Evolutionary conservation across 805 yeast genomes (phyloP), one percentile per base, ranked within the genome.

Genomic region (Pichia eremophila): DNA sequence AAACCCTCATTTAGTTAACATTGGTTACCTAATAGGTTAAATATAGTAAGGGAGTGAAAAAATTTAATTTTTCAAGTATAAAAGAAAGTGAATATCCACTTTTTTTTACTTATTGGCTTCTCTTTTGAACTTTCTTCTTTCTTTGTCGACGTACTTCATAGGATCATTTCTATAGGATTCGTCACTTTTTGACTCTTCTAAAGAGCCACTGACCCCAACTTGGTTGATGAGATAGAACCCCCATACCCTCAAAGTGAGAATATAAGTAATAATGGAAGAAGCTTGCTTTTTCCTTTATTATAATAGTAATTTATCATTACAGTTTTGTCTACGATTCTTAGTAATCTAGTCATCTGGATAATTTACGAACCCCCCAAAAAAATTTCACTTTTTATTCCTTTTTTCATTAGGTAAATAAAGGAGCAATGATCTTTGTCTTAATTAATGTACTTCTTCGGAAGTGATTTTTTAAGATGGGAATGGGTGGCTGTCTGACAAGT

Each of bases 121-220:
- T 29, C 31, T 29, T 29, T 29, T 29, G 31, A 29, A 29, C 12
- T 29, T 72, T 71, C 68, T 72, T 66, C 70, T 70, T 76, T 77
- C 77, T 75, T 73, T 76, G 93, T 83, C 95, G 96, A 87, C 95
- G 95, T 88, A 88, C 95, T 85, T 85, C 95, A 85, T 88, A 86
- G 96, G 96, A 89, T 88, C 96, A 88, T 88, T 88, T 89, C 95
- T 88, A 88, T 89, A 88, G 96, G 84, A 80, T 80, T 86, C 95
- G 95, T 85, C 95, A 85, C 93, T 85, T 91, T 85, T 84, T 86
- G 95, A 83, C 91, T 87, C 91, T 84, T 83, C 87, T 79, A 81
- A 88, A 81, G 91, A 88, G 96, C 95, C 95, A 88, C 93, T 83
- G 90, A 85, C 83, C 86, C 95, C 95, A 87, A 85, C 96, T 86